Conservation (phyloP, 2,329 filamentous ascomycete species). For the Neonectria coccinea region DNA sequence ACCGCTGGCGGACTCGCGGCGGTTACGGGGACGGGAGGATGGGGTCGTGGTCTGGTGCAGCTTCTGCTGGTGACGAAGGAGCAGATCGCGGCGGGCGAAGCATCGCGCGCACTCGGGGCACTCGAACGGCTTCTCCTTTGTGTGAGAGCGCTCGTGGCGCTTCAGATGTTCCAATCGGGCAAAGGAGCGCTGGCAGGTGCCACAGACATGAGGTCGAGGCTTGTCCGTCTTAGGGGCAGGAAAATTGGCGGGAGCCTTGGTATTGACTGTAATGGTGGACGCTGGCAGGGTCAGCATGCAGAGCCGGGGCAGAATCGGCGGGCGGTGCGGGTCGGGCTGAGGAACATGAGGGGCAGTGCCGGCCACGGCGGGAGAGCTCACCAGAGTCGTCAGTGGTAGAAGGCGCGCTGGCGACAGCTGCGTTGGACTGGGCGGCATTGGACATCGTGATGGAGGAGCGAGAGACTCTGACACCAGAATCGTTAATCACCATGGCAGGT, state of each 20-base stretch:
- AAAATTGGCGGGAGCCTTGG: conserved; percentile 61
- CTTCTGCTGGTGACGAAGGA: conserved; percentile 97
- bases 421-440: conserved; percentile 48
- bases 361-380: conserved; percentile 50
- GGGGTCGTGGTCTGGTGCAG: conserved; percentile 93
- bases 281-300: conserved; percentile 53
- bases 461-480: conserved; percentile 53
- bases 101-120: conserved; percentile 94
- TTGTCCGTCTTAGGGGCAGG: conserved; percentile 97
- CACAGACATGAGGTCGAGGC: conserved; percentile 93
- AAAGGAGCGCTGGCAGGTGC: conserved; percentile 91
- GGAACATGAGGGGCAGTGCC: conserved; percentile 51
- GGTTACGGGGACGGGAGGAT: conserved; percentile 85
- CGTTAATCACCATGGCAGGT: conserved; percentile 55
- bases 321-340: conserved; percentile 40
- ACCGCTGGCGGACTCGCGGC: conserved; percentile 88
- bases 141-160: conserved; percentile 96
- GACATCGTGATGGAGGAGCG: conserved; percentile 54
- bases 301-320: conserved; percentile 37
- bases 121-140: conserved; percentile 98
- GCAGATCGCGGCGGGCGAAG: conserved; percentile 91
- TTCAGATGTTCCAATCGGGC: conserved; percentile 96
- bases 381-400: conserved; percentile 55
- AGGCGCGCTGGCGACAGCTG: conserved; percentile 45
- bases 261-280: conserved; percentile 65